Percentiles rank a stretch among this genome's conserved stretches.
Evolutionary conservation across 2,329 filamentous ascomycete species (phyloP).

Genomic region (Xylaria sp.): DNA sequence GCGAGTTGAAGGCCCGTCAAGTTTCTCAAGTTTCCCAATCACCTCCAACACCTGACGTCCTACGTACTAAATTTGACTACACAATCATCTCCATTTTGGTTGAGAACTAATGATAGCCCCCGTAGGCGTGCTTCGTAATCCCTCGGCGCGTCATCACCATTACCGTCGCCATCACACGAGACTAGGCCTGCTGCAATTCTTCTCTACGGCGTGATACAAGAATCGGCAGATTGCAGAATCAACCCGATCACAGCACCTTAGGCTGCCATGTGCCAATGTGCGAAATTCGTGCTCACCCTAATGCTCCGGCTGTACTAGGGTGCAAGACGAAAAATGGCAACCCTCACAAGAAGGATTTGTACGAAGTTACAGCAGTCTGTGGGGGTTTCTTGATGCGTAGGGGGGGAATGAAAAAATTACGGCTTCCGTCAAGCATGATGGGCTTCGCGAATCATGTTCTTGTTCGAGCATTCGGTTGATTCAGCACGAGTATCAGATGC

Average conservation of each 20-base stretch:
- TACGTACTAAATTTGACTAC: constrained; percentile 4
- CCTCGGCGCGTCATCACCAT: background rate
- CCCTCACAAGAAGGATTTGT: background rate
- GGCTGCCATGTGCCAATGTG: background rate
- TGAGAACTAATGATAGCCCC: constrained; percentile 24
- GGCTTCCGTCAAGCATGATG: background rate
- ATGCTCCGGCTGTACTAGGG: background rate
- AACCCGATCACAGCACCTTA: background rate
- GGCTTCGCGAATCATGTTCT: background rate
- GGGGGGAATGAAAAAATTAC: background rate
- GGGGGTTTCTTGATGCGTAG: background rate
- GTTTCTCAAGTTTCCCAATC: background rate
- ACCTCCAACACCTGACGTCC: background rate
- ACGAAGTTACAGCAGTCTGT: background rate
- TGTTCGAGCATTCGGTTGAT: background rate
- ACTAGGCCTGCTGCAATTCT: background rate
- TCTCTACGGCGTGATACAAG: background rate
- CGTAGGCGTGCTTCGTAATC: background rate
- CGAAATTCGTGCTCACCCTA: background rate
- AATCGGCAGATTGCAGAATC: background rate
- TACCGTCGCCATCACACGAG: background rate
- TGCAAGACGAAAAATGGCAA: background rate
- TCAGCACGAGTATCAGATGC: background rate
- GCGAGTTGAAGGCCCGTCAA: background rate
- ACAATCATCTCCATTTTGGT: background rate